Base-by-base conservation (phyloP, 345 rosid genomes). In the Aquilaria malaccensis region DNA sequence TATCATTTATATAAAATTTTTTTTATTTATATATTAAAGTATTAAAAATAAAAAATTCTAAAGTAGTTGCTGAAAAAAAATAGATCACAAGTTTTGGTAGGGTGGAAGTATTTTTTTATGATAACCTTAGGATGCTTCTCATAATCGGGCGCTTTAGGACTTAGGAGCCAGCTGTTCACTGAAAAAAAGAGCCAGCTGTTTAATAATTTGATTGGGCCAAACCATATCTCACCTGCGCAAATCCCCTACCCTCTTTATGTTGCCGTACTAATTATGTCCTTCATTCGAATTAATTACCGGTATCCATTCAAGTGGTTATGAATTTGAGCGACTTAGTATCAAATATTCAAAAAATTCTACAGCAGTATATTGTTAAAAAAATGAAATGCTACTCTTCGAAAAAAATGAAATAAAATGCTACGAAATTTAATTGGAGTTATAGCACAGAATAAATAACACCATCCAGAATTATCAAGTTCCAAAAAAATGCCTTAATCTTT, bases 161-260 rank as follows among this genome's bases (percentile, higher is more conserved):
- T 22, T 22, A 22, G 67, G 60, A 45, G 53, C 48, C 12, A 37
- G 51, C 45, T 53, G 30, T 22, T 52, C 67, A 54, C 53, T 62
- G 30, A 62, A 62, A 15, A 30, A 50, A 45, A 22, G 67, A 60
- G 59, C 32, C 61, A 60, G 55, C 52, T 29, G 3, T 43, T 45
- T 10, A 30, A 45, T 49, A 31, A 54, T 64, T 13, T 15, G 33
- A 64, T 55, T 47, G 54, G 59, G 46, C 29, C 60, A 31, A 33
- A 11, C 67, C 54, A 5, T 41, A 64, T 53, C 50, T 53, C 54
- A 30, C 60, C 33, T 22, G 22, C 0, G 3, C 52, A 50, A 14
- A 30, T 63, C 6, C 11, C 30, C 30, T 45, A 33, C 37, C 6
- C 12, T 4, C 33, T 15, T 52, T 30, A 14, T 3, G 14, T 11